Percentiles rank a stretch among this genome's conserved stretches.
phyloP scores from a whole-genome alignment of 495 filamentous ascomycete genomes.

The Aspergillus haitiensis region DNA sequence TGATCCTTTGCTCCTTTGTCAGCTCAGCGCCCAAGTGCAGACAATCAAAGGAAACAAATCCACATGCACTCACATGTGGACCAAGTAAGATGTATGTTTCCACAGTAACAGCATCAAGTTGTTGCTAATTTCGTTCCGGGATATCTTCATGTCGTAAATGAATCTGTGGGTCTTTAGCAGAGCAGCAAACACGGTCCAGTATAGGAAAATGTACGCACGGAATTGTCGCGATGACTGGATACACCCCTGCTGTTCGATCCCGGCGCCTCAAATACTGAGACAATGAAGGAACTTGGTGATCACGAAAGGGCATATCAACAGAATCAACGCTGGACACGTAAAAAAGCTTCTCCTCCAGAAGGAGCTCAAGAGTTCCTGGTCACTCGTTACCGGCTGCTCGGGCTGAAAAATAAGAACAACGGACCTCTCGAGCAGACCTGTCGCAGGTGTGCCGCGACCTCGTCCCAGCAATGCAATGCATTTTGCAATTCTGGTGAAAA shows the following conservation, averaged over 20 bases:
- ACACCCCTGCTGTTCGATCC: constrained; percentile 14
- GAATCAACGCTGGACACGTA: constrained; percentile 11
- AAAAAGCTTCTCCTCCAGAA: constrained; percentile 4
- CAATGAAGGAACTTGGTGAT: constrained; percentile 12
- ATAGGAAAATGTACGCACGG: constrained; percentile 8
- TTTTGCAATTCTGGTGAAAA: constrained; percentile 9
- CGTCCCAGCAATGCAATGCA: constrained; percentile 13
- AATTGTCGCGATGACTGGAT: constrained; percentile 15
- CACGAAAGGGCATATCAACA: constrained; percentile 7
- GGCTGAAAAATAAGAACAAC: background rate
- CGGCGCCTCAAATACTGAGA: constrained; percentile 6
- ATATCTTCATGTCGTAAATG: constrained; percentile 8
- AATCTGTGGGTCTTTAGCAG: constrained; percentile 4
- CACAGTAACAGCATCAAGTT: constrained; percentile 10
- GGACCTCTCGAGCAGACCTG: constrained; percentile 8
- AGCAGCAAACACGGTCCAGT: background rate
- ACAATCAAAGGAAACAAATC: too few species aligned
- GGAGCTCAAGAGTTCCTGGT: constrained; percentile 3
- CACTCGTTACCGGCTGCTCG: background rate
- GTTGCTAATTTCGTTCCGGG: background rate
- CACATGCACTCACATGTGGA: constrained; percentile 13
- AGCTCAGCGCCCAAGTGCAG: background rate
- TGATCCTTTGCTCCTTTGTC: background rate
- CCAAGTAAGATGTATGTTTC: constrained; percentile 14
- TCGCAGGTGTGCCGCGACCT: constrained; percentile 12